phyloP scores from a whole-genome alignment of 2,329 filamentous ascomycete species.

The Colletotrichum tamarilloi region DNA sequence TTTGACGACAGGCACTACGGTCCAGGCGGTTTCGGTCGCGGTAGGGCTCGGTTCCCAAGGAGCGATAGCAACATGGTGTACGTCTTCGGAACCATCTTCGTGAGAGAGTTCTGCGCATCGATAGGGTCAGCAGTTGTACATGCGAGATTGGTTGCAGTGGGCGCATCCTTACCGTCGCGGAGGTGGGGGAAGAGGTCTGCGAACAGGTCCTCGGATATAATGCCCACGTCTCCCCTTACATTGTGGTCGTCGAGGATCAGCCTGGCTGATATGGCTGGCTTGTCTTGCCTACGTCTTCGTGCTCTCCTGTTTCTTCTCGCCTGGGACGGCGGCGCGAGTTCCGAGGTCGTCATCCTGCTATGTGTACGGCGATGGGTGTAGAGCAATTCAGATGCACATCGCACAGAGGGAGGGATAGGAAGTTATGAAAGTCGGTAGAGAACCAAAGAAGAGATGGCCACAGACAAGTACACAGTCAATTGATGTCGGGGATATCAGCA shows the following conservation, averaged over 20 bases:
- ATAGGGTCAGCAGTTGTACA: slow-evolving; percentile 1
- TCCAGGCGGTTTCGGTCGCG: slow-evolving; percentile 79
- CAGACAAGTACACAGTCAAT: not conserved
- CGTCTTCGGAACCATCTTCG: slow-evolving; percentile 46
- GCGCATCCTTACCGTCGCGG: slow-evolving; percentile 58
- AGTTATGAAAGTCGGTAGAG: not conserved
- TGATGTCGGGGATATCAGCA: slow-evolving; percentile 4
- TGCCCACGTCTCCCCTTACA: slow-evolving; percentile 84
- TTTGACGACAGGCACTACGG: slow-evolving; percentile 80
- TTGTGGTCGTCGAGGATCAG: slow-evolving; percentile 83
- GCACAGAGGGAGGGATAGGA: not conserved
- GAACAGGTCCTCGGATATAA: slow-evolving; percentile 88
- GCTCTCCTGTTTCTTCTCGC: slow-evolving; percentile 51
- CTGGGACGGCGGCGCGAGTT: slow-evolving; percentile 42
- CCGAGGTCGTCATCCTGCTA: slow-evolving; percentile 35
- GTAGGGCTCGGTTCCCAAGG: slow-evolving; percentile 74
- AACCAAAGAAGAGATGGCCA: not conserved
- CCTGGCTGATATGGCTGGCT: slow-evolving; percentile 80
- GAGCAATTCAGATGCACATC: slow-evolving; percentile 18
- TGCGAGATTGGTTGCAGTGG: not conserved
- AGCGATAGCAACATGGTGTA: slow-evolving; percentile 77
- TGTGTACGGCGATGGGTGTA: slow-evolving; percentile 8
- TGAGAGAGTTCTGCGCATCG: not conserved
- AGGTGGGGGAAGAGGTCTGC: slow-evolving; percentile 80
- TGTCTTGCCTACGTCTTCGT: slow-evolving; percentile 72